A percentile compares a stretch with the other conserved stretches of the same genome.
phyloP scores from a whole-genome alignment of 495 filamentous ascomycete species.

The Aspergillus sclerotioniger region DNA sequence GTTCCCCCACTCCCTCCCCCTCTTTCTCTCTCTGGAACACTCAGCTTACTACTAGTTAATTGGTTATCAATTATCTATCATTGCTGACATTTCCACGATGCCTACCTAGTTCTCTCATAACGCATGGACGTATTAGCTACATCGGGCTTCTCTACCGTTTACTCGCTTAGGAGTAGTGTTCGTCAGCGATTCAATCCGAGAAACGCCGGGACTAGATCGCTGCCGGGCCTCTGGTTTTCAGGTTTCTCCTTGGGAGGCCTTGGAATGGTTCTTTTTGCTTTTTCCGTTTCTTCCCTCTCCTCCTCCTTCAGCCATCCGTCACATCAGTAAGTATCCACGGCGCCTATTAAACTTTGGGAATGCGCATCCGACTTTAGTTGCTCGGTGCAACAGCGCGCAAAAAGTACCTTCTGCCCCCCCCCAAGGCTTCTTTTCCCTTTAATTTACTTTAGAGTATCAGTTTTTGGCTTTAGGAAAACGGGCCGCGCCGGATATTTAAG shows the following conservation, averaged over 20 bases:
- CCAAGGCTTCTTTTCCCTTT: neutral
- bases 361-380: neutral
- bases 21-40: neutral
- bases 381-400: neutral
- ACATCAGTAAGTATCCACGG: neutral
- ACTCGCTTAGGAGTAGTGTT: neutral
- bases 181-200: neutral
- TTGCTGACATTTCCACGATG: too few relatives aligned
- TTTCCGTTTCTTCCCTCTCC: neutral
- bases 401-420: neutral
- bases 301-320: neutral
- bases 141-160: neutral
- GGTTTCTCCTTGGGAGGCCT: neutral
- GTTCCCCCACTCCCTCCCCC: neutral
- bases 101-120: too few relatives aligned
- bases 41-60: neutral
- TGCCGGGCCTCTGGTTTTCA: neutral
- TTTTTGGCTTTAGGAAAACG: constrained; percentile 7
- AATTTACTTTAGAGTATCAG: neutral
- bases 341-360: neutral
- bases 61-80: neutral
- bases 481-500: constrained; percentile 16
- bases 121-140: too few relatives aligned
- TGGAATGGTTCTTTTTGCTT: neutral
- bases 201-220: neutral